Evolutionary conservation across 164 flowering plant species (phyloP).

Genomic region (Akebia trifoliata): DNA sequence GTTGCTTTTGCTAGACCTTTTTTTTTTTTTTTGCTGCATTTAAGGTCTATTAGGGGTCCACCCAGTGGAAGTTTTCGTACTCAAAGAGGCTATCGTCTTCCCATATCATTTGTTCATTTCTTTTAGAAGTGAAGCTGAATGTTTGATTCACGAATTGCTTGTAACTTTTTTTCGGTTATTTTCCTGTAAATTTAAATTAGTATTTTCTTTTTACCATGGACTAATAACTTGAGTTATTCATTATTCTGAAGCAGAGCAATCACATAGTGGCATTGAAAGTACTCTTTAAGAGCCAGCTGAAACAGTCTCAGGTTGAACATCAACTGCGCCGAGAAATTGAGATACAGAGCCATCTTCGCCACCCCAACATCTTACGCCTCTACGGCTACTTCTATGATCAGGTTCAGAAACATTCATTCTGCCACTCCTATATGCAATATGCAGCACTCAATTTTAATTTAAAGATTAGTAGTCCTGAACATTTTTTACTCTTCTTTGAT

Average conservation of each 20-base stretch:
- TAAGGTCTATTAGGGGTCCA: too few relatives aligned
- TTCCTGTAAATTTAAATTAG: too few relatives aligned
- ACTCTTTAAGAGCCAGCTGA: constrained; percentile 90
- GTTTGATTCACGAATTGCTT: too few relatives aligned
- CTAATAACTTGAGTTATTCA: not conserved
- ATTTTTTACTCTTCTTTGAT: not conserved
- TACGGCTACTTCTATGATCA: constrained; percentile 97
- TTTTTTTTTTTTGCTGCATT: too few relatives aligned
- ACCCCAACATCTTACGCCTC: constrained; percentile 81
- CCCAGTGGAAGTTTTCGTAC: too few relatives aligned
- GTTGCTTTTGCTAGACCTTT: too few relatives aligned
- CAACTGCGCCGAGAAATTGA: constrained; percentile 96
- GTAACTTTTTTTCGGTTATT: too few relatives aligned
- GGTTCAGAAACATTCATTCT: constrained; percentile 28
- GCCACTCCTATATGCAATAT: not conserved
- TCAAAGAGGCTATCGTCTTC: too few relatives aligned
- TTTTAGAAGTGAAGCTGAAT: too few relatives aligned
- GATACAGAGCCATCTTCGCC: constrained; percentile 90
- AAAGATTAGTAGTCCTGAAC: too few relatives aligned
- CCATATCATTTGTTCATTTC: too few relatives aligned
- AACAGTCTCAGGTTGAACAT: constrained; percentile 94
- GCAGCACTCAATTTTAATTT: not conserved
- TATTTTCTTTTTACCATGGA: not conserved
- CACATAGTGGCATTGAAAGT: constrained; percentile 93
- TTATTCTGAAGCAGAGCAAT: constrained; percentile 58